Base-by-base conservation (phyloP, 2,329 filamentous ascomycete species). In the Aspergillus novoparasiticus region DNA sequence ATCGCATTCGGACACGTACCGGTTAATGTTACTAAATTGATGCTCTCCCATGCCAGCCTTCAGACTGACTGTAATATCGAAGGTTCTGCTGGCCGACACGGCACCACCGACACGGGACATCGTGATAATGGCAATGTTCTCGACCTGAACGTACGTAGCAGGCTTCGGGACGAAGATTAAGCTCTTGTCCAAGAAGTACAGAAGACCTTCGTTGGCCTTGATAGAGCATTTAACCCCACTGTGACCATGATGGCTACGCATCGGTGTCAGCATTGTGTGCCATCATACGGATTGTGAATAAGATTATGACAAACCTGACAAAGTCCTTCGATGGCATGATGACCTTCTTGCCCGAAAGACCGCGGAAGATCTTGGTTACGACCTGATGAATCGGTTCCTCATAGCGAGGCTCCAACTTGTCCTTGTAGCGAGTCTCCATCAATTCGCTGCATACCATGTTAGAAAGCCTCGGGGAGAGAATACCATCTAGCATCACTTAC, bases 151-250 rank as follows among this genome's bases (percentile, higher is more conserved):
- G 81, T 98, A 99, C 1, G 94, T 97, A 19, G 95, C 94, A 1
- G 95, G 95, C 82, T 99, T 99, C 36, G 95, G 95, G 19, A 99
- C 95, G 78, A 99, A 99, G 87, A 99, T 96, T 79, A 99, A 96
- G 9, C 94, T 94, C 81, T 97, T 97, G 80, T 99, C 95, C 69
- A 99, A 83, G 77, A 94, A 97, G 86, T 96, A 99, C 57, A 99
- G 84, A 75, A 97, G 94, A 64, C 96, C 95, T 81, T 99, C 95
- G 78, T 96, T 97, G 59, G 96, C 96, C 82, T 99, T 99, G 87
- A 99, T 97, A n/a, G 94, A 96, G 80, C 95, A 99, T 82, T 99
- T 99, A 80, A 99, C 96, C 63, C 95, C 95, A 70, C 90, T 92
- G 78, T 97, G 94, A 73, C 91, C 89, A 76, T 97, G 93, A 81